Evolutionary conservation across 768 basidiomycete species (phyloP), one percentile per base, ranked within the genome.

Genomic region (Lentinus brumalis): DNA sequence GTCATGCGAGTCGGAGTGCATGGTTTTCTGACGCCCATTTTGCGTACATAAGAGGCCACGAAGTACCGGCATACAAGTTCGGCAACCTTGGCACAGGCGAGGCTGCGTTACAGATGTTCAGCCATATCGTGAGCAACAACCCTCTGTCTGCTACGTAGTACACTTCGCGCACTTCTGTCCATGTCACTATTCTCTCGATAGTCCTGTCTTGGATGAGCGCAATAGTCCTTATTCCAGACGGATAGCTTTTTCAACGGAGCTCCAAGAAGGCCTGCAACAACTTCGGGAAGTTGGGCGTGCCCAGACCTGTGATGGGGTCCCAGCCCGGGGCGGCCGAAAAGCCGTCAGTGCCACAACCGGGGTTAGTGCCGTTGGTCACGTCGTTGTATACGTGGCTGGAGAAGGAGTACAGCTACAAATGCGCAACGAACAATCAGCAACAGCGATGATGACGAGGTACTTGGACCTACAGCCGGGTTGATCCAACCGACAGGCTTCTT

Each of bases 391-490:
- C 64, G 32, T 44, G 29, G 51, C 49, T 59, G 66, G 65, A 0
- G 16, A 50, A 14, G 12, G 66, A 67, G 56, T 70, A 70, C 53
- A 70, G 59, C 69, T 67, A 26, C 4, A 14, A 11, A 4, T 14
- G 50, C 31, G 8, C n/a, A 18, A 30, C 32, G 32, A 2, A 31
- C 46, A 11, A 12, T 14, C 15, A 35, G 39, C 16, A 14, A 6
- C 26, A 29, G 21, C 21, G 16, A n/a, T 1, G 5, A 49, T 30
- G 21, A 26, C 26, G 46, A 9, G 21, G 21, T 29, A 35, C 1
- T 7, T 32, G 4, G 5, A 74, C 79, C 16, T 71, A 86, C 88
- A 35, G 86, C 86, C 39, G 88, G 88, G 67, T 91, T 91, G 62
- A 90, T 82, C 67, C 73, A 75, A 9, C 74, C 76, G 18, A 78